Evolutionary conservation across 129 eudicot genomes (phyloP), one percentile per base, ranked within the genome.

Genomic region (Arctium minus): DNA sequence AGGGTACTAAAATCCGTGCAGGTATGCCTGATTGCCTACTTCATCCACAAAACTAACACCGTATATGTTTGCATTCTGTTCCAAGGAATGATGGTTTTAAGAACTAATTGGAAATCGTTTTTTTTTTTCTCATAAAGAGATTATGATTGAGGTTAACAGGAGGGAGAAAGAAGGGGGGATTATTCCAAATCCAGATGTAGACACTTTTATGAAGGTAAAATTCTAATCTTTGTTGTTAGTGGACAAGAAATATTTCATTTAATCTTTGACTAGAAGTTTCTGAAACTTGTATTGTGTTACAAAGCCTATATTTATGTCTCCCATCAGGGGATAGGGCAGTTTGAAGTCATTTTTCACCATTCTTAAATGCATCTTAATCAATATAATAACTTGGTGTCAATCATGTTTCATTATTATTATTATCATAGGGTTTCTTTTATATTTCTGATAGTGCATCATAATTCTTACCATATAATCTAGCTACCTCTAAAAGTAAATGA

Each of bases 121-220:
- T 42, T 82, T 76, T 42, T 46, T 40, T 18, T 33, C 40, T 82
- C 29, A 8, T 69, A 5, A 17, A 88, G 90, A 88, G 73, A 62
- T 87, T 8, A 77, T 90, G 93, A 39, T 33, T 74, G 93, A 90
- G 80, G 88, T 90, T 74, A 80, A 76, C 81, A 85, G 77, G 69
- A 83, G 83, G 88, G 93, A 90, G 73, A 90, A 90, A 72, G 88
- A 85, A 81, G 83, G 44, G 64, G 86, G 91, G 60, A 71, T 90
- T 12, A 29, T 87, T 80, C 93, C 93, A 13, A 91, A 90, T 73
- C 87, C 88, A 48, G 89, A 90, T 75, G 73, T 90, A 67, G 93
- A 90, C 62, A 86, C 88, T 38, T 90, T 83, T 79, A 90, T 90
- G 93, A 90, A 90, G 92, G 89, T 89, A 84, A 2, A 1, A 10